Evolutionary conservation across 2,329 filamentous ascomycete genomes (phyloP), one percentile per base, ranked within the genome.

Genomic region (Pyrenochaeta sp.): DNA sequence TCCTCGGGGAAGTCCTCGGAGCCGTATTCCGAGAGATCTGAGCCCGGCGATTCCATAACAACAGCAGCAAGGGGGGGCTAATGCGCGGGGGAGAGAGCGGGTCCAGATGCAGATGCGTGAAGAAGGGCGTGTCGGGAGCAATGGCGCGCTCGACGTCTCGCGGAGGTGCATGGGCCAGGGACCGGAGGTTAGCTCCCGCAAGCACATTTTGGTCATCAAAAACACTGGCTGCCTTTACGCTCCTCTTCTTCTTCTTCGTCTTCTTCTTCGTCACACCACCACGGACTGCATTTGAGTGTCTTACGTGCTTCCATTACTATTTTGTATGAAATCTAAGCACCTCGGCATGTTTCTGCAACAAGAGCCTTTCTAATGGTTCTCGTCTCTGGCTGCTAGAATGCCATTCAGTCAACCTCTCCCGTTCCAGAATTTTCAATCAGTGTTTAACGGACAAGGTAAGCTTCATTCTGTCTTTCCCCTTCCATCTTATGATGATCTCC

Each of bases 1-100:
- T 83, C 84, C 63, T 86, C 86, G 71, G 81, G 81, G 71, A 88
- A 84, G 54, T 85, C 83, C 62, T 87, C 86, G 41, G 85, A 87
- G 59, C 82, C 84, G 59, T 87, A 83, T 56, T 85, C 85, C 45
- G 87, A 89, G 64, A 90, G 83, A 33, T 86, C 85, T 30, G 86
- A 88, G 47, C 79, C 83, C 11, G 85, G 84, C 10, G 85, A 87
- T n/a, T 77, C 75, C 71, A 71, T 86, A 57, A 51, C 49, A 23
- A 55, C 18, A 37, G 33, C 30, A 7, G 33, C 23, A 27, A 27
- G 23, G 23, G 23, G 23, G 23, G 23, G 23, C 44, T 27, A 39
- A 23, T 36, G 45, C 7, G 10, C 10, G 48, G 42, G 44, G 40
- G 21, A 21, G 44, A 45, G 32, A 32, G 47, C 32, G 30, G 43